phyloP scores from a whole-genome alignment of 2,329 filamentous ascomycete species.

The Colletotrichum sp. region DNA sequence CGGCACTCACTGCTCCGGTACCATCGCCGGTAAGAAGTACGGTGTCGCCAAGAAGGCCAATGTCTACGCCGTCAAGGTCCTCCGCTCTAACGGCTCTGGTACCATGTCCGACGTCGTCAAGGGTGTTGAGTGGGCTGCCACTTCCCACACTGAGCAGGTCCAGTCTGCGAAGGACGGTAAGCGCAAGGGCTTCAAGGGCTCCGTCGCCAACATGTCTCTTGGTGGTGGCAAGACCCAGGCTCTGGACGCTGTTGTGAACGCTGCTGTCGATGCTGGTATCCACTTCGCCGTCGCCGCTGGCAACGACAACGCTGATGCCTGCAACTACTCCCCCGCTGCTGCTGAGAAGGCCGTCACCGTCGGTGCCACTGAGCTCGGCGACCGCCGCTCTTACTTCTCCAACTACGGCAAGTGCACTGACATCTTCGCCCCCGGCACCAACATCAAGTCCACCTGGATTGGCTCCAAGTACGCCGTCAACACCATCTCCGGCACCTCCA shows the following conservation, averaged over 20 bases:
- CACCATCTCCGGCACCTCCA: constrained; percentile 99
- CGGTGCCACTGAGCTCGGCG: constrained; percentile 89
- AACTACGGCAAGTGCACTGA: constrained; percentile 99
- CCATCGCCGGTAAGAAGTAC: constrained; percentile 97
- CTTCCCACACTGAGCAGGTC: constrained; percentile 76
- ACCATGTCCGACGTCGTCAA: constrained; percentile 99
- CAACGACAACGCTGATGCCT: constrained; percentile 98
- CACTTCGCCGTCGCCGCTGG: constrained; percentile 98
- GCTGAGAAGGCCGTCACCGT: constrained; percentile 93
- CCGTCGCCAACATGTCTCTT: constrained; percentile 98
- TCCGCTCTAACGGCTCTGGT: constrained; percentile 94
- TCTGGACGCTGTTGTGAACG: constrained; percentile 91
- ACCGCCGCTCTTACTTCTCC: constrained; percentile 99
- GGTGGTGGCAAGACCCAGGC: constrained; percentile 95
- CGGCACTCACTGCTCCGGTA: constrained; percentile 99
- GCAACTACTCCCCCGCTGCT: constrained; percentile 98
- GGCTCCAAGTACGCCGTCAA: constrained; percentile 95
- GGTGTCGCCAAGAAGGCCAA: constrained; percentile 99
- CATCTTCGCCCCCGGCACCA: constrained; percentile 96
- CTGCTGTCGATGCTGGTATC: constrained; percentile 87
- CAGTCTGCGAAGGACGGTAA: constrained; percentile 84
- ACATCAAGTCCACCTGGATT: constrained; percentile 98
- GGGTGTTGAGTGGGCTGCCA: constrained; percentile 94
- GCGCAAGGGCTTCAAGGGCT: constrained; percentile 98
- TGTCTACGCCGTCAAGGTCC: constrained; percentile 97